Percentiles rank a stretch among this genome's conserved stretches.
Conservation (phyloP, 495 filamentous ascomycete genomes). For the Lasiosphaeris hirsuta region DNA sequence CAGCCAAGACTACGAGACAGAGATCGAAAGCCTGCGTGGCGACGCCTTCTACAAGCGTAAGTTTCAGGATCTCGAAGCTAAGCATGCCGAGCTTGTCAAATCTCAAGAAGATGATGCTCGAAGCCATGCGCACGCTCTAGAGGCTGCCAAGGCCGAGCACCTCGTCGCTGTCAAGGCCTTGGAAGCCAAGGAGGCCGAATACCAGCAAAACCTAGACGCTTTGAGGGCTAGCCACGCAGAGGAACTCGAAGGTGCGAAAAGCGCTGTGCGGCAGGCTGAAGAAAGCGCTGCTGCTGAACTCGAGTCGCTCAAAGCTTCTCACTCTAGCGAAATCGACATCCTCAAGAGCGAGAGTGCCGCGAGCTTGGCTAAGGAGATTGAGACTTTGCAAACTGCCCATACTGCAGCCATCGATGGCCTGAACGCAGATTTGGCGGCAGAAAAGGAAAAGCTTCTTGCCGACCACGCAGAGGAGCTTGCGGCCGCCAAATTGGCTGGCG, state of each 20-base stretch:
- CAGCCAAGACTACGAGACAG: constrained; percentile 52
- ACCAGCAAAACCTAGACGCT: constrained; percentile 42
- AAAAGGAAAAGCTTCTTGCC: constrained; percentile 35
- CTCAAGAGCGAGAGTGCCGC: constrained; percentile 38
- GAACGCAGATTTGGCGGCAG: constrained; percentile 19
- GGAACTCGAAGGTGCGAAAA: constrained; percentile 44
- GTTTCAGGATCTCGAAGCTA: constrained; percentile 47
- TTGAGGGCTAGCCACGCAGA: constrained; percentile 44
- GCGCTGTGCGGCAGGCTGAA: constrained; percentile 32
- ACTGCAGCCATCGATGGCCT: constrained; percentile 18
- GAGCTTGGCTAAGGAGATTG: constrained; percentile 37
- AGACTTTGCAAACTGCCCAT: constrained; percentile 40
- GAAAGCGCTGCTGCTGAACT: constrained; percentile 37
- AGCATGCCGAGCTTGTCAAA: constrained; percentile 42
- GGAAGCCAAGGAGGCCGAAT: constrained; percentile 38
- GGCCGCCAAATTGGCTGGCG: constrained; percentile 26
- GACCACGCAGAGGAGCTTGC: constrained; percentile 32
- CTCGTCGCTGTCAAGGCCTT: constrained; percentile 34
- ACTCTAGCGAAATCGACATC: constrained; percentile 44
- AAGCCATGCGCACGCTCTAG: constrained; percentile 37
- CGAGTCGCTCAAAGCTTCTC: constrained; percentile 44
- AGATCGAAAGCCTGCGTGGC: constrained; percentile 54
- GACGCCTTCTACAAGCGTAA: constrained; percentile 54
- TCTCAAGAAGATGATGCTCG: constrained; percentile 38
- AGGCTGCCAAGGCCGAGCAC: constrained; percentile 35